Conservation (phyloP, 306 rosid genomes). For the Hippophae rhamnoides region DNA sequence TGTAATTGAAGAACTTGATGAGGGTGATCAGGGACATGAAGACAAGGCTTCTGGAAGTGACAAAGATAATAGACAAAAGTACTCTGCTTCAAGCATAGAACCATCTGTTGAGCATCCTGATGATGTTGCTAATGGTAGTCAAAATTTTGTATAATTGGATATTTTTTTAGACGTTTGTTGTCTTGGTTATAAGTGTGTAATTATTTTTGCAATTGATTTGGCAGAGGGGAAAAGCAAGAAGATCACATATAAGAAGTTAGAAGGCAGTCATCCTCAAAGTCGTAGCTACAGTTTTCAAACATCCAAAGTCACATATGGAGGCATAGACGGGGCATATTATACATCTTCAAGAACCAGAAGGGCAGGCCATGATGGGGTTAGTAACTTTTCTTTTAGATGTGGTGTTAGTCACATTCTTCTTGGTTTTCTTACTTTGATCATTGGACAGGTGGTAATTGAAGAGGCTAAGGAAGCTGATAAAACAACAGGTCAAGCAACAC, state of each 20-base stretch:
- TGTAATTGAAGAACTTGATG: conserved; percentile 47
- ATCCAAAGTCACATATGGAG: conserved; percentile 73
- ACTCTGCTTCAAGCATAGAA: conserved; percentile 32
- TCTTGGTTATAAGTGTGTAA: conserved; percentile 1
- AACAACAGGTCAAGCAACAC: conserved; percentile 65
- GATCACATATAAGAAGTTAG: conserved; percentile 14
- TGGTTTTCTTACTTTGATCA: conserved; percentile 11
- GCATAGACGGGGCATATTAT: conserved; percentile 77
- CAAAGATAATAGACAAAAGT: conserved; percentile 14
- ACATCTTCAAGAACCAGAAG: conserved; percentile 55
- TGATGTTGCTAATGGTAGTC: conserved; percentile 46
- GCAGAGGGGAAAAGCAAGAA: conserved; percentile 31
- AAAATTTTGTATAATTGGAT: not conserved
- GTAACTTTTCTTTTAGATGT: conserved; percentile 11
- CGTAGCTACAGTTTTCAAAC: conserved; percentile 31
- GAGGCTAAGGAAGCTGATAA: conserved; percentile 80
- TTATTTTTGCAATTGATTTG: conserved; percentile 7
- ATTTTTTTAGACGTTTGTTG: not conserved
- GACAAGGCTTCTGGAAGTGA: conserved; percentile 17
- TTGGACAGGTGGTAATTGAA: conserved; percentile 49
- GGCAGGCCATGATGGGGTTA: conserved; percentile 60
- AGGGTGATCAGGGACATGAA: conserved; percentile 28
- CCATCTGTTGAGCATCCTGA: conserved; percentile 80
- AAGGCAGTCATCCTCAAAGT: conserved; percentile 20
- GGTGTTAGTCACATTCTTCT: not conserved